Base-by-base conservation (phyloP, 495 filamentous ascomycete genomes). In the Penicillium goetzii region DNA sequence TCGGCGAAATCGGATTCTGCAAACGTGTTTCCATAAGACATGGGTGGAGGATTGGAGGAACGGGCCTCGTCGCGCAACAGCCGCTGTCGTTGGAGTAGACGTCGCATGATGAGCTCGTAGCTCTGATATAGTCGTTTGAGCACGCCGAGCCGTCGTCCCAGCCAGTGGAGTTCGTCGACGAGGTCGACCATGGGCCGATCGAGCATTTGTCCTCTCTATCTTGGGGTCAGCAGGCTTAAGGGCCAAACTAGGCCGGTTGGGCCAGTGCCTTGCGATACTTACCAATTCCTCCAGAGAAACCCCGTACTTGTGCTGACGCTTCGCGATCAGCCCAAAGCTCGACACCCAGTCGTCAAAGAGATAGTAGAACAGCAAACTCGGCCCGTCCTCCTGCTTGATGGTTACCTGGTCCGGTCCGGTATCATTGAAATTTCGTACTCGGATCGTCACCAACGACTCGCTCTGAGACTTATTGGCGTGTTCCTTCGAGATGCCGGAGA, bases 331-430 rank as follows among this genome's bases (percentile, higher is more conserved):
- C 25, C 80, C 78, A 68, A 89, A 91, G 61, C 83, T 88, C 8
- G 87, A 87, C 47, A 86, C 81, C 90, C 90, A 96, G 72, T 95
- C 91, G 66, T 96, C 92, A 66, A 95, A 96, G 7, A 96, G 81
- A 69, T 93, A 95, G 72, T 92, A 94, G 68, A 94, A 91, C 14
- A 96, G 80, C 32, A 93, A 75, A 62, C 91, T 91, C 0, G 92
- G 82, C 4, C 86, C 84, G 66, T 92, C 89, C n/a, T 81, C 75
- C 32, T 77, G 80, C 54, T 79, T 80, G 53, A 82, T 81, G 41
- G 68, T 75, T 25, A 75, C 72, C 38, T 72, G 69, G 23, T 76
- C 73, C 2, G 72, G 70, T 17, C 69, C 66, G 12, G 62, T 50
- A 38, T 76, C 72, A 26, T 65, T 66, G 53, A 78, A 76, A 52